phyloP scores from a whole-genome alignment of 2,329 filamentous ascomycete genomes.

The Elsinoe necatrix region DNA sequence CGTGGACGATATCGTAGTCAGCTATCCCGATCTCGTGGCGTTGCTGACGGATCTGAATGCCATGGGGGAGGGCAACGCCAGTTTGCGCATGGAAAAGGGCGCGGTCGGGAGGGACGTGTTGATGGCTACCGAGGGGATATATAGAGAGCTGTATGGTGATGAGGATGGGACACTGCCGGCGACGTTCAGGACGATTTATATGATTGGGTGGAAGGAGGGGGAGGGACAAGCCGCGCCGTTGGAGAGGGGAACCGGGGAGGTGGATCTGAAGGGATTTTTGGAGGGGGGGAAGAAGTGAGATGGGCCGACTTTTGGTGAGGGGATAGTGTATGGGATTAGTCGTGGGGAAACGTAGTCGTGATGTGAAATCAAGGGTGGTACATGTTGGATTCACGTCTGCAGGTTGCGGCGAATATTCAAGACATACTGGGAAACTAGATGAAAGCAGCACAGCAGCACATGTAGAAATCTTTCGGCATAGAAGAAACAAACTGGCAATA shows the following conservation, averaged over 20 bases:
- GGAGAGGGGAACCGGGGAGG: constrained; percentile 70
- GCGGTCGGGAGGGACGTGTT: constrained; percentile 76
- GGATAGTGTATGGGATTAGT: not conserved
- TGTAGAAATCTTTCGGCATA: no score
- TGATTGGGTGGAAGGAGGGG: constrained; percentile 96
- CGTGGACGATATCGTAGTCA: constrained; percentile 92
- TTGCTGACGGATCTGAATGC: constrained; percentile 90
- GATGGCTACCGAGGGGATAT: constrained; percentile 80
- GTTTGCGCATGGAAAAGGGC: constrained; percentile 74
- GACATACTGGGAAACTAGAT: no score
- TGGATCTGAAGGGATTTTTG: constrained; percentile 80
- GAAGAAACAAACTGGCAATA: no score
- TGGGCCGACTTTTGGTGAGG: no score
- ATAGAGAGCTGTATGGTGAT: constrained; percentile 77
- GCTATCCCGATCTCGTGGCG: constrained; percentile 82
- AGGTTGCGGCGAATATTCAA: no score
- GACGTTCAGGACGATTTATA: constrained; percentile 91
- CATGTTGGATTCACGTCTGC: no score
- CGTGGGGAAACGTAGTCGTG: no score
- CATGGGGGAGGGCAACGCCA: constrained; percentile 92
- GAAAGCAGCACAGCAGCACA: no score
- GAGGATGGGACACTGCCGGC: constrained; percentile 65
- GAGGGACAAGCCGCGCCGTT: constrained; percentile 71
- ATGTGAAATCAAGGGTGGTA: no score
- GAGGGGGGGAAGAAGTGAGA: constrained; percentile 34